Conservation (phyloP, 148 eudicot genomes). For the Diospyros lotus region DNA sequence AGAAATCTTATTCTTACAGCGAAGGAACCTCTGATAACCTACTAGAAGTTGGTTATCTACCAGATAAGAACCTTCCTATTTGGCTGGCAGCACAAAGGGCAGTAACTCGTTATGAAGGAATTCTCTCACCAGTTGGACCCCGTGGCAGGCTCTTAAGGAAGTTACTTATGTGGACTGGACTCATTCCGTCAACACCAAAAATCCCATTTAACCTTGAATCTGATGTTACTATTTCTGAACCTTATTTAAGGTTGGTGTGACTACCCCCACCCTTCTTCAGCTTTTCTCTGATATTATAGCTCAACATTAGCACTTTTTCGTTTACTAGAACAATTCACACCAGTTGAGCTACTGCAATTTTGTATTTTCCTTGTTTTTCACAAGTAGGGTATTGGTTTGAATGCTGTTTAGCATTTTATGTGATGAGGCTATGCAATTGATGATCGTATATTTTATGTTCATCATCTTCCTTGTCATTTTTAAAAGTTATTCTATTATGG, state of each 20-base stretch:
- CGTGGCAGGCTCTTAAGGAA: conserved; percentile 74
- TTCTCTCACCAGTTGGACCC: conserved; percentile 81
- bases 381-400: background rate
- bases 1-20: conserved; percentile 33
- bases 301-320: background rate
- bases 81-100: conserved; percentile 93
- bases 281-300: background rate
- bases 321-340: background rate
- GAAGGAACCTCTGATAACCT: conserved; percentile 31
- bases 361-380: background rate
- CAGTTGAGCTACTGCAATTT: background rate
- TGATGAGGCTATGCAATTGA: background rate
- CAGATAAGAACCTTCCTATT: conserved; percentile 55
- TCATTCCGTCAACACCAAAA: conserved; percentile 53
- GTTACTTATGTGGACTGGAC: conserved; percentile 62
- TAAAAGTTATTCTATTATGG: background rate
- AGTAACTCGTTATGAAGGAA: conserved; percentile 87
- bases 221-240: conserved; percentile 45
- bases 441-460: background rate
- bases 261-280: background rate
- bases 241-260: conserved; percentile 53
- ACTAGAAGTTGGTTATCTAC: conserved; percentile 31
- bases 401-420: background rate
- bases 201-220: conserved; percentile 38
- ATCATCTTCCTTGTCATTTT: background rate